A percentile compares a stretch with the other conserved stretches of the same genome.
These are phyloP conservation scores for Penicillium corylophilum DNA, from an alignment of 2,329 filamentous ascomycete genomes.

Conservation along the genomic window DNA sequence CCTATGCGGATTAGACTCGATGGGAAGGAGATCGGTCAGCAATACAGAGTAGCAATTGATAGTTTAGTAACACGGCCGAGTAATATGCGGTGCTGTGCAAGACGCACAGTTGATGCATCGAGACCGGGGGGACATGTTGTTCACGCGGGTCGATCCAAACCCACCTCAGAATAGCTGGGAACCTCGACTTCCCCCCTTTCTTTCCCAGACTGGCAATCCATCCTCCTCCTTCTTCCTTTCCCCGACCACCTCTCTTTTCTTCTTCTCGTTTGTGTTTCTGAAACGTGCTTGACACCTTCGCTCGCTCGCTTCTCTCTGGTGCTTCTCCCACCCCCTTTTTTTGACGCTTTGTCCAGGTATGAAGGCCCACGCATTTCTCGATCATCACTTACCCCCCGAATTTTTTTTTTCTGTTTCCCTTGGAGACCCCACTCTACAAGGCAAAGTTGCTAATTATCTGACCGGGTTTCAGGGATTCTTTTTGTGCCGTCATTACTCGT, in stretches of 20 bases:
- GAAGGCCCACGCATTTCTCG: constrained; percentile 10
- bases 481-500: constrained; percentile 21
- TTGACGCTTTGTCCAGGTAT: constrained; percentile 21
- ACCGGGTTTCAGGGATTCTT: constrained; percentile 30
- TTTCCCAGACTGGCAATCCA: constrained; percentile 29
- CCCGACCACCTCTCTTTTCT: constrained; percentile 23
- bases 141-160: constrained; percentile 21
- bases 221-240: constrained; percentile 19
- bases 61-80: not conserved
- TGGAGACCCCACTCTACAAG: constrained; percentile 9
- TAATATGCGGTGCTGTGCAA: constrained; percentile 5
- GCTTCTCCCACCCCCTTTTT: constrained; percentile 11
- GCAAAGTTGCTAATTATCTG: constrained; percentile 15
- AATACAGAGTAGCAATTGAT: not conserved
- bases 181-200: constrained; percentile 30
- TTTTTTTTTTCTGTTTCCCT: constrained; percentile 14
- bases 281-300: constrained; percentile 17
- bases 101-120: constrained; percentile 6
- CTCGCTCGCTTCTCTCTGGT: constrained; percentile 22
- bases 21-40: not conserved
- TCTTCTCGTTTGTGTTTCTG: constrained; percentile 26
- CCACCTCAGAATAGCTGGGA: constrained; percentile 24
- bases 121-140: constrained; percentile 1
- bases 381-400: constrained; percentile 9
- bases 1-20: not conserved